Evolutionary conservation across 202 grass and related monocot genomes (phyloP), one percentile per base, ranked within the genome.

Genomic region (Hordeum pubiflorum): DNA sequence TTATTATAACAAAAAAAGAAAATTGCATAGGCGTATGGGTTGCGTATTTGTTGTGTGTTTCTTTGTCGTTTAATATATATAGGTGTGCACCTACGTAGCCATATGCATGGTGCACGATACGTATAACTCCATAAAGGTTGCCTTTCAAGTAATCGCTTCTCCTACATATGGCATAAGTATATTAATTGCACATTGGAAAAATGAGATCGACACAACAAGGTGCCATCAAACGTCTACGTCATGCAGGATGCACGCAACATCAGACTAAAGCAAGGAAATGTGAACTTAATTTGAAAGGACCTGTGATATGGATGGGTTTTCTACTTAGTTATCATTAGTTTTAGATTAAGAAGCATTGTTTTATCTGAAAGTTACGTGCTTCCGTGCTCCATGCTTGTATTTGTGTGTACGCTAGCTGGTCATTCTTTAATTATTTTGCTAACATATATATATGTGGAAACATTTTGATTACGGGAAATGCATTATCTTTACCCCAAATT

Each of bases 121-220:
- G 83, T 79, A 79, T 62, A 83, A 57, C 44, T 31, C 69, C 46
- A 22, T 44, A 48, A 89, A 86, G 75, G 17, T 81, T 83, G 68
- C 69, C 68, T 83, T 86, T 43, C 73, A 89, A 89, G 88, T 86
- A 79, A 89, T 69, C 29, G 76, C 75, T 83, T 86, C 79, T 79
- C 75, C 75, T 86, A 80, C 75, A 80, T 44, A 44, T 86, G 83
- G 41, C 60, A 56, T 69, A 17, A 79, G 61, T 83, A 34, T 89
- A 89, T 80, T 48, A 48, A 15, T 48, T 69, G 41, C 29, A 58
- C 40, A 43, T 31, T 76, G 80, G 75, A 70, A 89, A 74, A 75
- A 69, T 83, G 18, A 70, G 83, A 82, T 54, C 18, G 10, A 43
- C 68, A 57, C 33, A 71, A 43, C 75, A 41, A 41, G 62, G 34